A percentile compares a stretch with the other conserved stretches of the same genome.
phyloP scores from a whole-genome alignment of 2,329 filamentous ascomycete genomes.

The Trichoderma sp. region DNA sequence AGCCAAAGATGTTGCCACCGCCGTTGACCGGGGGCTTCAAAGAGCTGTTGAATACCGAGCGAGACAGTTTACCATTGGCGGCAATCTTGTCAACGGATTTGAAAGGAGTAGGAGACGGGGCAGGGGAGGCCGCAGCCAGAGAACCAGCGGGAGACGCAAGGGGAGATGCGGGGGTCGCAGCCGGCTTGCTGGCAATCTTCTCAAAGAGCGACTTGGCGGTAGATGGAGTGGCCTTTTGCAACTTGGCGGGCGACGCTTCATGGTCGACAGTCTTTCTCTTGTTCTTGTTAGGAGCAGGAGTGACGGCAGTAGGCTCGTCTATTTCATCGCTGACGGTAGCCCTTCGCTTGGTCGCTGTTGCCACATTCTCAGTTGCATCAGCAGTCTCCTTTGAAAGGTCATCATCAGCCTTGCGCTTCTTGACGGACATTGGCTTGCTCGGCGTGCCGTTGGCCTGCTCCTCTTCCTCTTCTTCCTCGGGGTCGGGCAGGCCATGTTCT shows the following conservation, averaged over 20 bases:
- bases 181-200: conserved; percentile 56
- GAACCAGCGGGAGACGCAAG: neutral
- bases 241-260: conserved; percentile 53
- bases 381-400: conserved; percentile 46
- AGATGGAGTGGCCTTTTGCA: conserved; percentile 54
- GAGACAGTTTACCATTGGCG: conserved; percentile 42
- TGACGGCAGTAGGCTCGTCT: conserved; percentile 35
- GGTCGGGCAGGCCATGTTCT: conserved; percentile 56
- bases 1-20: conserved; percentile 56
- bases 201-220: conserved; percentile 59
- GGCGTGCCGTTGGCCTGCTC: conserved; percentile 19
- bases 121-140: neutral
- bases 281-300: conserved; percentile 45
- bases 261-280: conserved; percentile 55
- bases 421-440: conserved; percentile 39
- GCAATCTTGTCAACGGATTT: conserved; percentile 33
- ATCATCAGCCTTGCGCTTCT: conserved; percentile 62
- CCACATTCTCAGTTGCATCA: conserved; percentile 39
- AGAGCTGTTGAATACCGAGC: conserved; percentile 47
- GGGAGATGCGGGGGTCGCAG: conserved; percentile 33
- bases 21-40: conserved; percentile 37
- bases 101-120: conserved; percentile 33
- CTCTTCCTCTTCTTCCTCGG: conserved; percentile 43
- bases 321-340: conserved; percentile 45
- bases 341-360: conserved; percentile 52